A percentile compares a stretch with the other conserved stretches of the same genome.
Evolutionary conservation across 1,284 basidiomycete species (phyloP).

Genomic region (Xerocomus minutiporus): DNA sequence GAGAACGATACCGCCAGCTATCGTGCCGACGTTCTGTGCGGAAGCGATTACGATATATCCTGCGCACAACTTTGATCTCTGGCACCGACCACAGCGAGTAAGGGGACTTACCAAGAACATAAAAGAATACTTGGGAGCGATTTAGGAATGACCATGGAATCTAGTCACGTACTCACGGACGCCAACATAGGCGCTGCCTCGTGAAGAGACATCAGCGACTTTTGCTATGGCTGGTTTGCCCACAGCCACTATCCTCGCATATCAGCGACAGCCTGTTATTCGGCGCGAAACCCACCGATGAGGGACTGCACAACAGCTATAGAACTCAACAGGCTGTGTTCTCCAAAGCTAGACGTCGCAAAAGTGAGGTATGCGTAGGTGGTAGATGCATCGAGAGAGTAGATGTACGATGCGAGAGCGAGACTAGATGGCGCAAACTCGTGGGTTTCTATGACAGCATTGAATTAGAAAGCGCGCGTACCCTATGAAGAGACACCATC

Average conservation of each 20-base stretch:
- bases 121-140: constrained; percentile 45
- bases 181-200: constrained; percentile 40
- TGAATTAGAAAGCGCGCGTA: constrained; percentile 24
- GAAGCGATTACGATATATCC: constrained; percentile 69
- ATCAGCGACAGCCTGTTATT: background rate
- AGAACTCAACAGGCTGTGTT: constrained; percentile 62
- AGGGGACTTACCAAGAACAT: constrained; percentile 43
- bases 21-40: constrained; percentile 48
- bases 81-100: background rate
- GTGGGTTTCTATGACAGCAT: background rate
- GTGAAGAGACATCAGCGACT: constrained; percentile 61
- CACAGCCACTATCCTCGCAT: constrained; percentile 42
- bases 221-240: constrained; percentile 82
- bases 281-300: constrained; percentile 41
- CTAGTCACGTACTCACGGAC: constrained; percentile 46
- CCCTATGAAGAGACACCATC: constrained; percentile 63
- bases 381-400: constrained; percentile 68
- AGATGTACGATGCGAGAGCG: constrained; percentile 70
- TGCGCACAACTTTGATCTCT: constrained; percentile 14
- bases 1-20: constrained; percentile 52
- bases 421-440: constrained; percentile 39
- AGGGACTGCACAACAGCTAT: constrained; percentile 57
- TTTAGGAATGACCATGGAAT: background rate
- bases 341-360: constrained; percentile 56
- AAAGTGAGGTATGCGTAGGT: constrained; percentile 65